Evolutionary conservation across 768 basidiomycete species (phyloP).

Genomic region (Hygrocybe coccinea): DNA sequence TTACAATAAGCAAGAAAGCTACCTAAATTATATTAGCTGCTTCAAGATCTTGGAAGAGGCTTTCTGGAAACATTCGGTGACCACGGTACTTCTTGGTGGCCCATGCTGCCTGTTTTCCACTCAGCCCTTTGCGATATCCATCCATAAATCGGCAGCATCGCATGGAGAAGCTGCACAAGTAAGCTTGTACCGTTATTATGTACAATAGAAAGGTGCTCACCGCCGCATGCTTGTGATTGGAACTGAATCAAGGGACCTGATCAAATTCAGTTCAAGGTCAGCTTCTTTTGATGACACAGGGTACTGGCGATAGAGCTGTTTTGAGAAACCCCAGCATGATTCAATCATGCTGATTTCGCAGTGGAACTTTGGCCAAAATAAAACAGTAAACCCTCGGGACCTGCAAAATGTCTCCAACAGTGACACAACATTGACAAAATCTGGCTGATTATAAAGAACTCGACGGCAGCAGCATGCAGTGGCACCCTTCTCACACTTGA

Average conservation of each 20-base stretch:
- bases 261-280: slow-evolving; percentile 10
- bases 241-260: slow-evolving; percentile 3
- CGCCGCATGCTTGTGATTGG: too few species aligned
- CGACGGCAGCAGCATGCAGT: slow-evolving; percentile 25
- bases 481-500: slow-evolving; percentile 10
- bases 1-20: background rate
- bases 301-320: slow-evolving; percentile 22
- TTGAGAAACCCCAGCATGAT: slow-evolving; percentile 27
- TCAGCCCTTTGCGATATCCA: slow-evolving; percentile 18
- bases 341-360: too few species aligned
- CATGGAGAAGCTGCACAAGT: slow-evolving; percentile 8
- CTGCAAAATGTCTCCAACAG: slow-evolving; percentile 9
- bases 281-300: slow-evolving; percentile 8
- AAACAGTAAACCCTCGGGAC: slow-evolving; percentile 12
- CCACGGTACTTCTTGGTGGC: slow-evolving; percentile 24
- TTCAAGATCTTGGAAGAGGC: background rate
- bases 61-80: slow-evolving; percentile 15
- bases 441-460: slow-evolving; percentile 29
- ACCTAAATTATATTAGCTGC: background rate
- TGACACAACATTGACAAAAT: slow-evolving; percentile 26
- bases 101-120: slow-evolving; percentile 9
- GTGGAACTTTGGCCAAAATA: slow-evolving; percentile 23
- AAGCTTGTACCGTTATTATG: slow-evolving; percentile 2
- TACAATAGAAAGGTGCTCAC: too few species aligned
- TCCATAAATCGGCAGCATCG: slow-evolving; percentile 19